These are phyloP conservation scores for Chlorella sp. DNA, from an alignment of 139 green algal genomes.

Conservation along the genomic window DNA sequence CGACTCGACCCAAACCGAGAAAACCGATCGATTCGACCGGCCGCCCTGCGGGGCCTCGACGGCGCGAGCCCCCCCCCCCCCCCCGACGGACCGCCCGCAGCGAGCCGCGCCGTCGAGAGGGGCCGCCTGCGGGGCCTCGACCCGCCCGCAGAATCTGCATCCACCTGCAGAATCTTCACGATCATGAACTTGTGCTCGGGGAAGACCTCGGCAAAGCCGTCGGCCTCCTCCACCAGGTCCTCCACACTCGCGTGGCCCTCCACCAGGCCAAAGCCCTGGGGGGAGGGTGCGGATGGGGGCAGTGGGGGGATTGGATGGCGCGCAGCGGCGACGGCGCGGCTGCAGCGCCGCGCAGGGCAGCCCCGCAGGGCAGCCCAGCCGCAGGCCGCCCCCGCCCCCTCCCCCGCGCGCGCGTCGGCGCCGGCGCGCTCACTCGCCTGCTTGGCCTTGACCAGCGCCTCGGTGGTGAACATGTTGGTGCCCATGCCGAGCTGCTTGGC, in stretches of 20 bases:
- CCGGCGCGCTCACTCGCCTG: conserved; percentile 49
- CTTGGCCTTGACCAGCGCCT: conserved; percentile 52
- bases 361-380: conserved; percentile 84
- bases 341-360: too few relatives aligned
- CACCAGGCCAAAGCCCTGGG: conserved; percentile 47
- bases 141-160: too few relatives aligned
- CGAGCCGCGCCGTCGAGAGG: too few relatives aligned
- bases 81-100: too few relatives aligned
- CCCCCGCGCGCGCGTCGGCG: conserved; percentile 47
- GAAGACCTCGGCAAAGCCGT: conserved; percentile 89
- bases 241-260: conserved; percentile 52
- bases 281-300: too few relatives aligned
- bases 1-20: too few relatives aligned
- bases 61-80: too few relatives aligned
- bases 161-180: conserved; percentile 70
- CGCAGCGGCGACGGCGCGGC: too few relatives aligned
- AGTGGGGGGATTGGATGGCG: too few relatives aligned
- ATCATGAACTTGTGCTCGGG: conserved; percentile 92
- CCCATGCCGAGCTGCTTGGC: conserved; percentile 86
- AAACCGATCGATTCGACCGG: too few relatives aligned
- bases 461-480: conserved; percentile 72
- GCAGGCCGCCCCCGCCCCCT: conserved; percentile 77
- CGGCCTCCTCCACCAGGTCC: conserved; percentile 75
- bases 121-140: too few relatives aligned
- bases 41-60: too few relatives aligned